Percentiles rank a stretch among this genome's conserved stretches.
Conservation (phyloP, 306 rosid genomes). For the Casuarina glauca region DNA sequence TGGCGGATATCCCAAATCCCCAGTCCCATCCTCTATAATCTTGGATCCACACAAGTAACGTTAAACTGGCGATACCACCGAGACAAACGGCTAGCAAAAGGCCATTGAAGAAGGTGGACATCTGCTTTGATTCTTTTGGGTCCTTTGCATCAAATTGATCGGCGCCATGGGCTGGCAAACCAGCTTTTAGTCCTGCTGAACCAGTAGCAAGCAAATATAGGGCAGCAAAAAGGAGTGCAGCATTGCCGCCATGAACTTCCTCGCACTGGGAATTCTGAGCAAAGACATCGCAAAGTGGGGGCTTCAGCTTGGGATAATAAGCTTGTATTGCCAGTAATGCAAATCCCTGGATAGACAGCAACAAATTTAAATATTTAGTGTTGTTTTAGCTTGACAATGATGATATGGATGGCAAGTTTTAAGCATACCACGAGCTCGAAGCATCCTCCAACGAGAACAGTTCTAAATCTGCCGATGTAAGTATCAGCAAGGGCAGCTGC, state of each 20-base stretch:
- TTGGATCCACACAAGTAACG: constrained; percentile 75
- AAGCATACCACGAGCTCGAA: constrained; percentile 61
- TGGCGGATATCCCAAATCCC: constrained; percentile 69
- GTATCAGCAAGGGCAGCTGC: constrained; percentile 78
- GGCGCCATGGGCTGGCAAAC: constrained; percentile 85
- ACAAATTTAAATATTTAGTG: neutral
- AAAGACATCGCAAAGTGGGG: constrained; percentile 48
- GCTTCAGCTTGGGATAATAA: constrained; percentile 60
- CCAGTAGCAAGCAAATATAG: constrained; percentile 67
- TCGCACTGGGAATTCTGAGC: constrained; percentile 41
- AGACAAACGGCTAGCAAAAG: constrained; percentile 59
- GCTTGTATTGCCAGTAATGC: constrained; percentile 71
- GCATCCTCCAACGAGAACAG: constrained; percentile 51
- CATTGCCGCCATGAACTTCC: constrained; percentile 37
- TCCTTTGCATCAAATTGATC: constrained; percentile 84
- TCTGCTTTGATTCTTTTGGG: constrained; percentile 62
- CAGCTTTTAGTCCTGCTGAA: constrained; percentile 72
- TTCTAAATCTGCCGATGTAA: constrained; percentile 64
- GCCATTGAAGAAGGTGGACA: constrained; percentile 77
- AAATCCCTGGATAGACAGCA: constrained; percentile 50
- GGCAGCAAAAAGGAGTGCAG: constrained; percentile 60
- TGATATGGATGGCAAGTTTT: no score
- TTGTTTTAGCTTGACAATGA: no score
- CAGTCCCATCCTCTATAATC: constrained; percentile 84
- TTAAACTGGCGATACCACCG: constrained; percentile 73